Base-by-base conservation (phyloP, 352 stramenopile genomes). In the Pythium vanterpoolii region DNA sequence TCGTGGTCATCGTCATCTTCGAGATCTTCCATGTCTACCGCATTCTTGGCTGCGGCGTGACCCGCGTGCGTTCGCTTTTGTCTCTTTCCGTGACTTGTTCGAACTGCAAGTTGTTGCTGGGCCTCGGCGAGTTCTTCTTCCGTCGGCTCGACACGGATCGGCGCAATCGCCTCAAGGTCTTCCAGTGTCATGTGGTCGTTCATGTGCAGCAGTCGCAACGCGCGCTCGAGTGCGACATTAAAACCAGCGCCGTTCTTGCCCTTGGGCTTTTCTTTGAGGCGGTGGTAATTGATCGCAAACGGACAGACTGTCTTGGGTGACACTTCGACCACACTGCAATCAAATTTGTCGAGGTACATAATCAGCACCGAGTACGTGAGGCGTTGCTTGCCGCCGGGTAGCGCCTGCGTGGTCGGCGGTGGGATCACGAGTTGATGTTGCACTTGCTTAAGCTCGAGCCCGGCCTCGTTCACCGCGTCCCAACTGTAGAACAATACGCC, bases 401-500 rank as follows among this genome's bases (percentile, higher is more conserved):
- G 48, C 14, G 50, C 24, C 18, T 76, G 58, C 33, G 71, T 72
- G 56, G 69, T 56, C 13, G 82, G 76, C 16, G 62, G 56, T 1
- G 75, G 76, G 28, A 89, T 68, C 28, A 55, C 30, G n/a, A 79
- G 57, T 36, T 61, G 50, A 34, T 71, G 65, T 8, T 81, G 64
- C 44, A 71, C 71, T 14, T 61, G 69, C 11, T 81, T 71, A 51
- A 76, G 74, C 10, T 67, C 63, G 16, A 92, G 62, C 1, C 70
- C 76, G 1, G 71, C 72, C 26, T 52, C 61, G 16, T 60, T 64
- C 24, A 88, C 76, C 9, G 64, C 66, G 18, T 87, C 69, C 77
- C 79, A 90, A 52, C 62, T 76, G 56, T 73, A 66, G 60, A 95
- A 95, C 21, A 95, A 52, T 49, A 95, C 68, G 34, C 68, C 79